A percentile compares a stretch with the other conserved stretches of the same genome.
Evolutionary conservation across 768 basidiomycete genomes (phyloP).

Genomic region (Hericium rajendrae): DNA sequence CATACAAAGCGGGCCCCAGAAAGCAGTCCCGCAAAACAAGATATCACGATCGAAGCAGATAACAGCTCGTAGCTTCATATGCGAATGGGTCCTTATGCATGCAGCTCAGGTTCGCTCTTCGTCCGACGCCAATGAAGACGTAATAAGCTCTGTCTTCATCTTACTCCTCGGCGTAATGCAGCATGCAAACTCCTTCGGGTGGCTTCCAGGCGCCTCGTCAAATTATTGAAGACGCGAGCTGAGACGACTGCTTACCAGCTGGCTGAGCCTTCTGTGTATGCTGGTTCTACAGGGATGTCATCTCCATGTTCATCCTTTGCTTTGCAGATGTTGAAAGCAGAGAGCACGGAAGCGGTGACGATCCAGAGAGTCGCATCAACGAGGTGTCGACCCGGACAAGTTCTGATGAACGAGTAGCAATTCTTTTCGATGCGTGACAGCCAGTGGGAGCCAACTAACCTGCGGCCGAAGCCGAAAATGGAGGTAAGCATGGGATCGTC

Average conservation of each 20-base stretch:
- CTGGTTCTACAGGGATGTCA: slow-evolving; percentile 2
- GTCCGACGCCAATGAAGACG: not conserved
- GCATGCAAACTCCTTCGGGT: slow-evolving; percentile 5
- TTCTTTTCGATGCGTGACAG: not conserved
- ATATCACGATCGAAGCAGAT: too few relatives aligned
- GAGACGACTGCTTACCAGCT: not conserved
- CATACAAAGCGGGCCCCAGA: too few relatives aligned
- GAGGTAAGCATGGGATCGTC: not conserved
- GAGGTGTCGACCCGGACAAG: not conserved
- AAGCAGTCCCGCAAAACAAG: too few relatives aligned
- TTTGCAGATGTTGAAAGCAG: slow-evolving; percentile 7
- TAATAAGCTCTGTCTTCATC: slow-evolving; percentile 1
- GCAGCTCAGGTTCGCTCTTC: too few relatives aligned
- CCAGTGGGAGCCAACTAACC: not conserved
- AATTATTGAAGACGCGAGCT: not conserved
- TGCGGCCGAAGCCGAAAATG: not conserved
- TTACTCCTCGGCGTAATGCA: slow-evolving; percentile 5
- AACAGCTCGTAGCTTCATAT: too few relatives aligned
- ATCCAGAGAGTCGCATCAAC: slow-evolving; percentile 14
- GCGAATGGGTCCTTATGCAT: too few relatives aligned
- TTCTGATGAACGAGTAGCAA: not conserved
- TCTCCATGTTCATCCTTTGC: slow-evolving; percentile 5
- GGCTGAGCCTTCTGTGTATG: too few relatives aligned
- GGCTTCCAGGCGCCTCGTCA: not conserved
- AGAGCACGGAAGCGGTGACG: slow-evolving; percentile 3